Base-by-base conservation (phyloP, 2,329 filamentous ascomycete species). In the Pseudocercospora pini-densiflorae region DNA sequence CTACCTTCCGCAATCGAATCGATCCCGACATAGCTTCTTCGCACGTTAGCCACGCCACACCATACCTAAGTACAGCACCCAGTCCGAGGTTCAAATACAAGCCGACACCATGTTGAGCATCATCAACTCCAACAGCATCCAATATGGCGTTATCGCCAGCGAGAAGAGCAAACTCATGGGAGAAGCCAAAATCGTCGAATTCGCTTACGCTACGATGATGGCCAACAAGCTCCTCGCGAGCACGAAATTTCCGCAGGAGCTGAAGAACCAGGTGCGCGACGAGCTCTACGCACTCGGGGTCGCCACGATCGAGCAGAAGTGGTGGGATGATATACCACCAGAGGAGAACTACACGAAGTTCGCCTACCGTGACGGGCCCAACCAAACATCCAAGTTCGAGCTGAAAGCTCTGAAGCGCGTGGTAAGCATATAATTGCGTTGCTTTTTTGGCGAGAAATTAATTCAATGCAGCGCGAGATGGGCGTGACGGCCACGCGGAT, bases 191-290 rank as follows among this genome's bases (percentile, higher is more conserved):
- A 4, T 40, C 36, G 36, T 40, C 10, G n/a, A 40, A 14, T 14
- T 14, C 36, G 36, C 12, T 3, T 40, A 40, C 36, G 12, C 9
- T 19, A 49, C 8, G 3, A 9, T 49, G n/a, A 49, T 21, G 23
- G 45, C 45, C 19, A 10, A 1, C 45, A 24, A 49, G 23, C 4
- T 2, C 45, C 19, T 49, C 45, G 3, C 23, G 2, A 19, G 6
- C 45, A 49, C 45, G 3, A 51, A 47, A 3, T 16, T 64, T 19
- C 62, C 62, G 10, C 3, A n/a, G 5, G 62, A 64, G 45, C 57
- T 61, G 9, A 53, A 19, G 3, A 31, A 51, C 47, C 10, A 24
- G 45, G 60, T 61, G 5, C 45, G n/a, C 19, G 33, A 60, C 45
- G 7, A 45, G 9, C 29, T 60, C 10, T 54, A 23, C 33, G 12